Conservation (phyloP, 2,329 filamentous ascomycete species). For the Monosporascus sp. region DNA sequence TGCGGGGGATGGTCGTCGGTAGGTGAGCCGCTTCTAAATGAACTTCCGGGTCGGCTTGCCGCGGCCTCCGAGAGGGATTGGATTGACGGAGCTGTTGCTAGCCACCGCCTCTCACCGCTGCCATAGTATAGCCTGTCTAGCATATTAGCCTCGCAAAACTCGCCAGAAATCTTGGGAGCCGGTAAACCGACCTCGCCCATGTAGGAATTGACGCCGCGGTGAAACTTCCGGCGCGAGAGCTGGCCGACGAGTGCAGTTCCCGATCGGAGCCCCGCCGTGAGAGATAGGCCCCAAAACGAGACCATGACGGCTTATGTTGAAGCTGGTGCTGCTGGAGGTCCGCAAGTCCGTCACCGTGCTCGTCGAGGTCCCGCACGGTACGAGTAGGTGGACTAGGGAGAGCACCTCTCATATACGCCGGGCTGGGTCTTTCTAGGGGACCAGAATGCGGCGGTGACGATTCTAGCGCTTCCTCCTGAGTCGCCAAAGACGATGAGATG, state of each 20-base stretch:
- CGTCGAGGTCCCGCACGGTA: slow-evolving; percentile 54
- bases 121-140: slow-evolving; percentile 61
- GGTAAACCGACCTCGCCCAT: slow-evolving; percentile 46
- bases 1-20: slow-evolving; percentile 42
- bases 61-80: slow-evolving; percentile 40
- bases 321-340: slow-evolving; percentile 48
- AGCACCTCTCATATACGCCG: slow-evolving; percentile 36
- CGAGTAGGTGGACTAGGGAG: slow-evolving; percentile 32
- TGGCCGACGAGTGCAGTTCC: slow-evolving; percentile 47
- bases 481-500: slow-evolving; percentile 49
- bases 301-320: slow-evolving; percentile 46
- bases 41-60: slow-evolving; percentile 43
- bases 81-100: slow-evolving; percentile 41
- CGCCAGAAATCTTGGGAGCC: neutral
- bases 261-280: slow-evolving; percentile 45
- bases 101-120: slow-evolving; percentile 53
- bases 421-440: slow-evolving; percentile 45
- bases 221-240: slow-evolving; percentile 43
- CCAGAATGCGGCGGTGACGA: slow-evolving; percentile 28
- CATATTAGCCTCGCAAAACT: slow-evolving; percentile 7
- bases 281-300: slow-evolving; percentile 47
- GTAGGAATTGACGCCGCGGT: slow-evolving; percentile 41
- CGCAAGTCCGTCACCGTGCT: slow-evolving; percentile 58
- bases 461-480: slow-evolving; percentile 35
- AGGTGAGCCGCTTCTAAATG: slow-evolving; percentile 41